These are phyloP conservation scores for Plasmodium gonderi DNA, from an alignment of 169 alveolate genomes.

Conservation along the genomic window DNA sequence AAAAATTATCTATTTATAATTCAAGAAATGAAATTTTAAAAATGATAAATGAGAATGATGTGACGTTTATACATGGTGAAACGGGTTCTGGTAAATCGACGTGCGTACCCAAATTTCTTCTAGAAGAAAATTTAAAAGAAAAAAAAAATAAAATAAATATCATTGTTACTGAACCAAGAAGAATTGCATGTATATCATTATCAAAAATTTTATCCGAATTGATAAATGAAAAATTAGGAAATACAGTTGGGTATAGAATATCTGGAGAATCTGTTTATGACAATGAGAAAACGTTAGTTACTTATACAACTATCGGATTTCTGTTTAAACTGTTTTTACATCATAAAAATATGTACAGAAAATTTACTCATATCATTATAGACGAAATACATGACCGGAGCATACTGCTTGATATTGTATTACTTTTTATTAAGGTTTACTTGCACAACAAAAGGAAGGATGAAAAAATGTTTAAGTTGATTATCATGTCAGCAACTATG, in stretches of 20 bases:
- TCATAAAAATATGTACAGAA: constrained; percentile 76
- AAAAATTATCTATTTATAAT: constrained; percentile 26
- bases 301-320: constrained; percentile 92
- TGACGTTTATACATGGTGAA: constrained; percentile 93
- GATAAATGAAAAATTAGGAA: constrained; percentile 85
- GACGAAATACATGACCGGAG: constrained; percentile 95
- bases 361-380: constrained; percentile 87
- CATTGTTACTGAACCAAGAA: constrained; percentile 88
- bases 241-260: constrained; percentile 89
- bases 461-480: constrained; percentile 79
- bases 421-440: constrained; percentile 34
- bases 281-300: constrained; percentile 85
- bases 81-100: constrained; percentile 93
- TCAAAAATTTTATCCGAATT: constrained; percentile 87
- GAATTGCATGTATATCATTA: constrained; percentile 90
- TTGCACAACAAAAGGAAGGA: constrained; percentile 25
- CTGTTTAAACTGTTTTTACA: constrained; percentile 89
- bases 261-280: constrained; percentile 80
- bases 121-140: constrained; percentile 26
- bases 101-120: constrained; percentile 72
- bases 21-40: constrained; percentile 5
- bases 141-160: constrained; percentile 72
- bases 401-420: constrained; percentile 86
- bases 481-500: constrained; percentile 92
- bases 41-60: constrained; percentile 85